Base-by-base conservation (phyloP, 768 basidiomycete species). In the Russula sp. region DNA sequence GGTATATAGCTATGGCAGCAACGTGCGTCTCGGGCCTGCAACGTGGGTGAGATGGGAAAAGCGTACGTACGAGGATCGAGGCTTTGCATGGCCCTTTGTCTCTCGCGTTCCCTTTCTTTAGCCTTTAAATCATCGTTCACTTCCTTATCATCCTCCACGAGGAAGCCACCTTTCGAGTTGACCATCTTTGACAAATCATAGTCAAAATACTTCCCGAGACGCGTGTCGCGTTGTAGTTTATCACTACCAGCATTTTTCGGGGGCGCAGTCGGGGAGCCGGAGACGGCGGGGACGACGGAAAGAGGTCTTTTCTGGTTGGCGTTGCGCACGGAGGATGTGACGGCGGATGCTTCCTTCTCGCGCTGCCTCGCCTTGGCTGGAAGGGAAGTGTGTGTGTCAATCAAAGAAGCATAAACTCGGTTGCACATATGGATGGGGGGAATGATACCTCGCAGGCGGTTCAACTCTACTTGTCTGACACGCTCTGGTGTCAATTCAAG, bases 131-230 rank as follows among this genome's bases (percentile, higher is more conserved):
- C 86, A 60, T 90, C 91, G 68, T 91, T 86, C 1, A 84, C 80
- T 65, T 90, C 88, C 66, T 85, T 83, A n/a, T 83, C 86, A 47
- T 96, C 94, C 65, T 96, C 91, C 6, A 96, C 79, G 69, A 99
- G 74, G 73, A 98, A 99, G 1, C 97, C 97, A 54, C 96, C 97
- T 71, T 94, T 90, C 8, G 93, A 88, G 72, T 99, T 98, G 70
- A 93, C 87, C 86, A 98, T 90, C 78, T 97, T 98, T 13, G 90
- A 90, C 14, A 98, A 74, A 72, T 98, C 95, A 83, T 97, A 98
- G 66, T 98, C 96, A 66, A 96, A 96, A 75, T 98, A 98, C 51
- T 84, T 90, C 32, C 93, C 96, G 11, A 93, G 77, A 38, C 90
- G 82, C 13, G 86, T 81, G 67, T 93, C 90, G 7, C 88, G 83